These are phyloP conservation scores for Entomortierella lignicola DNA, from an alignment of 192 early-diverging fungal genomes.

Conservation along the genomic window DNA sequence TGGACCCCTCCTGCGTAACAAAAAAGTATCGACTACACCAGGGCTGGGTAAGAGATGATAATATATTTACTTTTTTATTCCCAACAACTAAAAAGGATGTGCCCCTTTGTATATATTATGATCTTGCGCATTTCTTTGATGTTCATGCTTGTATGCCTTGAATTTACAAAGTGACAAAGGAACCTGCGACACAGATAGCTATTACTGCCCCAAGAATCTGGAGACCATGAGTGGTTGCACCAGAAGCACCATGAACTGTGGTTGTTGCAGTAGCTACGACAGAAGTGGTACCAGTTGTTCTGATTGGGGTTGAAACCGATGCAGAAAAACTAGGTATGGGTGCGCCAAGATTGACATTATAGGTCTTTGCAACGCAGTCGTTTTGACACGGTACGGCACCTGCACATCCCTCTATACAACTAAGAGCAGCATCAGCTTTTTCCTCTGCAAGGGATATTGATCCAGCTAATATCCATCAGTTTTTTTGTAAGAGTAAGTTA, in stretches of 20 bases:
- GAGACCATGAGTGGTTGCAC: background rate
- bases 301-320: background rate
- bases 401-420: conserved; percentile 12
- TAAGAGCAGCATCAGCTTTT: conserved; percentile 22
- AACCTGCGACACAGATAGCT: background rate
- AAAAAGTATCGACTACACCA: too few relatives aligned
- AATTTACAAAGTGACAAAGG: background rate
- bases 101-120: background rate
- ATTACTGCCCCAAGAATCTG: background rate
- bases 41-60: too few relatives aligned
- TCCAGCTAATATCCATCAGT: too few relatives aligned
- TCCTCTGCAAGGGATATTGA: conserved; percentile 17
- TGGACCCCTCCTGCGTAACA: too few relatives aligned
- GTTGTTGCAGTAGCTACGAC: background rate
- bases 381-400: conserved; percentile 10
- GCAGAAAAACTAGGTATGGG: background rate
- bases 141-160: background rate
- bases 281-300: background rate
- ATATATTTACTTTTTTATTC: too few relatives aligned
- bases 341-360: conserved; percentile 12
- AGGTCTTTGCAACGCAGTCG: conserved; percentile 10
- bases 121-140: too few relatives aligned
- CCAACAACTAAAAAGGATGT: background rate
- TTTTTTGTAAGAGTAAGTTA: background rate
- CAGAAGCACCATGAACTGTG: background rate